Percentiles rank a stretch among this genome's conserved stretches.
Evolutionary conservation across 768 basidiomycete species (phyloP).

Genomic region (Phallus indusiatus): DNA sequence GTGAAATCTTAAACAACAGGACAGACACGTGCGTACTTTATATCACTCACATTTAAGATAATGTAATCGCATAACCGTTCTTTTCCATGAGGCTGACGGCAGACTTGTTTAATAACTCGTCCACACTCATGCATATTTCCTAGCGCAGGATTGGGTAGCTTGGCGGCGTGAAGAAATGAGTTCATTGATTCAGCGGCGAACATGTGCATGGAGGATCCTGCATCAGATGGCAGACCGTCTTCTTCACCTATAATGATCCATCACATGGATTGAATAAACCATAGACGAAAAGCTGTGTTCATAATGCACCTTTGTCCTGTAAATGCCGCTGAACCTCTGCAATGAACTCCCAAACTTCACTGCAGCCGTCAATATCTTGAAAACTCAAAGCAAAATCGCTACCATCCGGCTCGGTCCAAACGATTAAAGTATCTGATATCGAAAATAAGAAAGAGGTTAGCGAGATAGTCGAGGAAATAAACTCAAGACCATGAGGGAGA

Average conservation of each 20-base stretch:
- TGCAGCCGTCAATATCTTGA: slow-evolving; percentile 90
- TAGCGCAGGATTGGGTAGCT: slow-evolving; percentile 65
- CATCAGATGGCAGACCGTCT: slow-evolving; percentile 2
- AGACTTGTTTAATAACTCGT: slow-evolving; percentile 61
- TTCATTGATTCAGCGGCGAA: not conserved
- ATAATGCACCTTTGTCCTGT: slow-evolving; percentile 45
- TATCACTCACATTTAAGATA: slow-evolving; percentile 61
- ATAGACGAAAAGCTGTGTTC: not conserved
- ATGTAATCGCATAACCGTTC: slow-evolving; percentile 89
- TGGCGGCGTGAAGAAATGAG: slow-evolving; percentile 15
- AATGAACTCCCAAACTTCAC: slow-evolving; percentile 97
- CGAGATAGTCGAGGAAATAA: too few species aligned
- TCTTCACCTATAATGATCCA: not conserved
- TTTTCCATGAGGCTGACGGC: slow-evolving; percentile 62
- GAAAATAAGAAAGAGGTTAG: slow-evolving; percentile 4
- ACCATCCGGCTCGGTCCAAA: slow-evolving; percentile 95
- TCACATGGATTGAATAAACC: too few species aligned
- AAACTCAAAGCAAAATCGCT: slow-evolving; percentile 96
- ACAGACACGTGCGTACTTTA: slow-evolving; percentile 2
- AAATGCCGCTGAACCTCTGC: slow-evolving; percentile 83
- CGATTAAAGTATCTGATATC: slow-evolving; percentile 83
- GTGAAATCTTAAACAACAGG: slow-evolving; percentile 9
- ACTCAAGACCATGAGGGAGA: slow-evolving; percentile 4
- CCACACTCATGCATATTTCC: slow-evolving; percentile 77
- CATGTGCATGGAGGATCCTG: slow-evolving; percentile 5